A percentile compares a stretch with the other conserved stretches of the same genome.
Evolutionary conservation across 306 rosid genomes (phyloP).

Genomic region (Malus orientalis): DNA sequence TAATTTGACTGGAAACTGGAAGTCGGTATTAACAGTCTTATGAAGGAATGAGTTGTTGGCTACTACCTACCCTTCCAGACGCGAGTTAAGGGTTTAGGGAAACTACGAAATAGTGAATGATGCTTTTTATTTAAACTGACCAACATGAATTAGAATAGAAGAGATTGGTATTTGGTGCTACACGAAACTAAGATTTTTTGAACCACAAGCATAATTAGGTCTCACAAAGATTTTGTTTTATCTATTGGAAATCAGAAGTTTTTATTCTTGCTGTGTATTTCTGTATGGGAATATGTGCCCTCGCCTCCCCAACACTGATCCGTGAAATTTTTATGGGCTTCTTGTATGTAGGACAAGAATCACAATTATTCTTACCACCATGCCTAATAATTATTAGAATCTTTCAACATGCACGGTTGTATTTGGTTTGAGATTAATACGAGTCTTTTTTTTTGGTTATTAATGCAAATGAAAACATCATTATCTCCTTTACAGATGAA

Average conservation of each 20-base stretch:
- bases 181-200: background rate
- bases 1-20: background rate
- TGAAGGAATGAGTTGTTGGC: background rate
- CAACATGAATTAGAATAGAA: background rate
- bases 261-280: background rate
- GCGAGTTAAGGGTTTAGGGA: background rate
- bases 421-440: background rate
- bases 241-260: background rate
- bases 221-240: background rate
- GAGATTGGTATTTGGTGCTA: background rate
- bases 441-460: background rate
- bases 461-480: background rate
- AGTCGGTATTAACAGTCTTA: background rate
- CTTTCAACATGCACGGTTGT: background rate
- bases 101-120: background rate
- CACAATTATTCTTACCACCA: background rate
- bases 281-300: background rate
- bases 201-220: background rate
- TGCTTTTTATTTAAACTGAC: background rate
- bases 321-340: background rate
- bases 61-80: background rate
- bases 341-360: background rate
- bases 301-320: background rate
- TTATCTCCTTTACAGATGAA: background rate
- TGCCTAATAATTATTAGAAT: background rate